Evolutionary conservation across 768 basidiomycete genomes (phyloP), one percentile per base, ranked within the genome.

Genomic region (Boletellus ananiceps): DNA sequence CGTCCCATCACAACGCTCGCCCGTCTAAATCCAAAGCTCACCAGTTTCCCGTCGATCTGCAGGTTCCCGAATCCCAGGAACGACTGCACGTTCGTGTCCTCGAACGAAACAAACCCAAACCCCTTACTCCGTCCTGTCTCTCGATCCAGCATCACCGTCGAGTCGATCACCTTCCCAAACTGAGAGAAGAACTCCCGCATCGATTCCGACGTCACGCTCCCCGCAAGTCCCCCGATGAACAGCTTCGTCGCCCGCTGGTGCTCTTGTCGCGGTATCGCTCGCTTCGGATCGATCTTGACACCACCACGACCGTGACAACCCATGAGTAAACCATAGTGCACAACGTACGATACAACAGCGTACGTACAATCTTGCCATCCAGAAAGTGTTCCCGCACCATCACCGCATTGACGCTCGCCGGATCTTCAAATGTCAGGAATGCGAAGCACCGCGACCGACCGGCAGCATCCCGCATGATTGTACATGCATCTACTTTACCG

Each of bases 81-180:
- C 33, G 86, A 85, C 52, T 92, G 86, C 18, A 94, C 90, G 57
- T 87, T 83, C n/a, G 85, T 86, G 53, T 91, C 87, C 64, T 93
- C 88, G 62, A 97, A 95, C 0, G 93, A 95, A 11, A 98, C 91
- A 64, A 99, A 99, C 0, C 94, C 96, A 57, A 99, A 99, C 12
- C 96, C 96, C 68, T 98, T 96, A 71, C 90, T 93, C 42, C 93
- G 73, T 21, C 89, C 88, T 4, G 93, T 93, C 68, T 97, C 93
- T 38, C 93, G 86, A 70, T 99, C 96, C 58, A 96, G 78, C 96
- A 98, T 99, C 57, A 99, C 93, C 1, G 95, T 98, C 39, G 95
- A 93, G 67, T 99, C 95, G 60, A 96, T 88, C 55, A 99, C 93
- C 57, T 85, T 86, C 52, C 96, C 96, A 58, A 88, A 98, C 65